These are phyloP conservation scores for Rutstroemia sp. DNA, from an alignment of 2,329 filamentous ascomycete species.

Conservation along the genomic window DNA sequence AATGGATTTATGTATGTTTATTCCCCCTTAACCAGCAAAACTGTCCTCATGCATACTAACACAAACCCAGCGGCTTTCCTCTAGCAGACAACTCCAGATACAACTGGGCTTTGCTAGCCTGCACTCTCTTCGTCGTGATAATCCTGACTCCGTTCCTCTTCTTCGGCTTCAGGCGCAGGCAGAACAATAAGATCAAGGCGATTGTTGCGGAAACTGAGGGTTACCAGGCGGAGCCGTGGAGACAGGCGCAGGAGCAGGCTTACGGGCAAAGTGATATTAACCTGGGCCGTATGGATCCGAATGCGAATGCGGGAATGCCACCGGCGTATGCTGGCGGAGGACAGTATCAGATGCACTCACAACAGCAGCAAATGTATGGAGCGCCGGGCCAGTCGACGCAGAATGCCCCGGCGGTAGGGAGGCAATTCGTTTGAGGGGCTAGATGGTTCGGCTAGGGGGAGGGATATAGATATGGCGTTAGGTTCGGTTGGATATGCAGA, in stretches of 20 bases:
- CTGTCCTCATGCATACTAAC: background rate
- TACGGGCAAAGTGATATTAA: background rate
- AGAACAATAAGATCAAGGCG: background rate
- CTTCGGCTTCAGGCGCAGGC: slow-evolving; percentile 11
- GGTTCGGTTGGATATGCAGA: background rate
- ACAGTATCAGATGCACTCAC: background rate
- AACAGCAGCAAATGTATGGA: background rate
- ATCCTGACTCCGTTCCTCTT: slow-evolving; percentile 28
- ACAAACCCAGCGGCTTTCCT: slow-evolving; percentile 42
- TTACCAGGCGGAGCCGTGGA: slow-evolving; percentile 7
- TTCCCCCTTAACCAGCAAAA: background rate
- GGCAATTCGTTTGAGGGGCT: slow-evolving; percentile 2
- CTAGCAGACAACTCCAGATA: slow-evolving; percentile 44
- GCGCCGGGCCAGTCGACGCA: background rate
- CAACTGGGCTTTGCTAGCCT: slow-evolving; percentile 40
- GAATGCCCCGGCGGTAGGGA: background rate
- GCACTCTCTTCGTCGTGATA: slow-evolving; percentile 37
- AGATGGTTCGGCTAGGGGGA: background rate
- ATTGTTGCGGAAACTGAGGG: background rate
- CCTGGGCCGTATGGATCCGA: slow-evolving; percentile 1
- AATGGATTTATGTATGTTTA: slow-evolving; percentile 48
- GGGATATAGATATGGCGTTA: background rate
- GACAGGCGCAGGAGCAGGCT: background rate
- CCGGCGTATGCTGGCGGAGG: background rate
- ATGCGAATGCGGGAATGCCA: background rate